Conservation (phyloP, 139 green algal genomes). For the Chlorella sp. region DNA sequence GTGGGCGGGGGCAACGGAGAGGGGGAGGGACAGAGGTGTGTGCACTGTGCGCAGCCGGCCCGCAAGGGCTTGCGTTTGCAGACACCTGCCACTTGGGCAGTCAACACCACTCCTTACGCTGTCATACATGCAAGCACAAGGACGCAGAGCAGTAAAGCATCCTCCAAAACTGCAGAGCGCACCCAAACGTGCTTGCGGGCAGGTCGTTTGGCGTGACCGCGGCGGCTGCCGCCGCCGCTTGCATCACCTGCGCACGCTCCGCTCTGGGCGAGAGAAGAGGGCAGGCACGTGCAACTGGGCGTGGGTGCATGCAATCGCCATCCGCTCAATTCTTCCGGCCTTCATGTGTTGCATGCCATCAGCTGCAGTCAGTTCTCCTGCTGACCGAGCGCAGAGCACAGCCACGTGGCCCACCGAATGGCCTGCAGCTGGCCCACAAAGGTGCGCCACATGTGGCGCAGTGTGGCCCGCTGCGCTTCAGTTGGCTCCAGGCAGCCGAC, state of each 20-base stretch:
- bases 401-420: neutral
- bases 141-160: neutral
- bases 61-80: too few relatives aligned
- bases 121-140: neutral
- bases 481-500: neutral
- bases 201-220: neutral
- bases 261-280: neutral
- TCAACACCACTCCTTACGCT: neutral
- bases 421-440: neutral
- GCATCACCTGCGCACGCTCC: neutral
- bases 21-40: neutral
- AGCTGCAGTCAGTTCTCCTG: too few relatives aligned
- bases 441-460: conserved; percentile 21
- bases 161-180: too few relatives aligned
- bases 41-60: neutral
- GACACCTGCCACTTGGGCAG: neutral
- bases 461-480: neutral
- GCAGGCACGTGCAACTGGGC: too few relatives aligned
- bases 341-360: too few relatives aligned
- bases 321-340: too few relatives aligned
- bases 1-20: neutral
- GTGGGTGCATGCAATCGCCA: too few relatives aligned
- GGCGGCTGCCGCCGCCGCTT: neutral
- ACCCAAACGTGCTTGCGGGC: conserved; percentile 13
- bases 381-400: too few relatives aligned